Percentiles rank a stretch among this genome's conserved stretches.
phyloP scores from a whole-genome alignment of 176 grass and related monocot species.

The Miscanthus lutarioriparius region DNA sequence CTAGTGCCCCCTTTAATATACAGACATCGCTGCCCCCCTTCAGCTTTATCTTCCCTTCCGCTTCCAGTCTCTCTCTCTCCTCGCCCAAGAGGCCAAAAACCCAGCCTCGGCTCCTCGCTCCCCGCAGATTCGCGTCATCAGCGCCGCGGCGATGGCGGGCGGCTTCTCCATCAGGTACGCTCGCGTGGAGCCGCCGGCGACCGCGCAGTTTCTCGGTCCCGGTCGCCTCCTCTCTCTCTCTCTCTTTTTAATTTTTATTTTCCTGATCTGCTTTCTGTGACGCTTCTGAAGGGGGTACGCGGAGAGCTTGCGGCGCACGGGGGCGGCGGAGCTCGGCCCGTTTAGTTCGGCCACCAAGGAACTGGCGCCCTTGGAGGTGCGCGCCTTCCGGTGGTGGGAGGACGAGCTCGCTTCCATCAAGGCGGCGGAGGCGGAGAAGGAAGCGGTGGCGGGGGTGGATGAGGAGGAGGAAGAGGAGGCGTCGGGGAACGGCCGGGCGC shows the following conservation, averaged over 20 bases:
- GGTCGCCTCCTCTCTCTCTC: too few species aligned
- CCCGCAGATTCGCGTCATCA: not conserved
- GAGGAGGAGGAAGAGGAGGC: not conserved
- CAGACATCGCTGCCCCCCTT: not conserved
- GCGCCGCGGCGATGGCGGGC: slow-evolving; percentile 29
- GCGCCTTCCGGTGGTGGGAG: slow-evolving; percentile 57
- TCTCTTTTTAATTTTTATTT: not conserved
- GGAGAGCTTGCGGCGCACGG: slow-evolving; percentile 19
- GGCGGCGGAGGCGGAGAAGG: not conserved
- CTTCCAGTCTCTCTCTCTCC: not conserved
- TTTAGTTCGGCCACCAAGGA: not conserved
- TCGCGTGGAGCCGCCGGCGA: not conserved
- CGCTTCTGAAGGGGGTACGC: slow-evolving; percentile 38
- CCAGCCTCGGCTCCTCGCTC: not conserved
- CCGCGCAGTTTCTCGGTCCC: not conserved
- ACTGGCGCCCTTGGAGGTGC: slow-evolving; percentile 47
- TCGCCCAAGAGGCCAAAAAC: not conserved
- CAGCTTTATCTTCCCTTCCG: not conserved
- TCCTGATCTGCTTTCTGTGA: slow-evolving; percentile 7
- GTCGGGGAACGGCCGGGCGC: slow-evolving; percentile 35
- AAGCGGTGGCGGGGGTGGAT: not conserved
- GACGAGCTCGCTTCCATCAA: slow-evolving; percentile 38
- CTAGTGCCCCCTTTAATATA: slow-evolving; percentile 29
- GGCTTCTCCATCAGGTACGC: slow-evolving; percentile 58
- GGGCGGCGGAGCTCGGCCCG: not conserved